Percentiles rank a stretch among this genome's conserved stretches.
Evolutionary conservation across 768 basidiomycete genomes (phyloP).

Genomic region (Lanmaoa pseudosensibilis): DNA sequence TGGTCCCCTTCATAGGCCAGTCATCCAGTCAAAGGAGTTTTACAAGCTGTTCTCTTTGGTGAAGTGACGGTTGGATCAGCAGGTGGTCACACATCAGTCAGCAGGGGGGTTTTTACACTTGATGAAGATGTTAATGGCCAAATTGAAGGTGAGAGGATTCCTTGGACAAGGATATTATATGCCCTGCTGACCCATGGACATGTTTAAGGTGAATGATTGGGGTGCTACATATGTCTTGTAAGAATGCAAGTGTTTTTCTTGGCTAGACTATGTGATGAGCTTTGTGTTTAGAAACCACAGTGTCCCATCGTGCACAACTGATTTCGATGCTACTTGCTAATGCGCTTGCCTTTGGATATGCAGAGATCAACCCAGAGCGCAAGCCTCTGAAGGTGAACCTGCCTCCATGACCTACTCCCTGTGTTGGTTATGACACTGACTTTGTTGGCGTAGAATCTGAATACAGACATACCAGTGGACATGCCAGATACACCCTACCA

Average conservation of each 20-base stretch:
- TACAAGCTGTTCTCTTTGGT: slow-evolving; percentile 52
- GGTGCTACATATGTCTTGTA: slow-evolving; percentile 62
- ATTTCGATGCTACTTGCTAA: slow-evolving; percentile 43
- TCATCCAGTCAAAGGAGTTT: slow-evolving; percentile 62
- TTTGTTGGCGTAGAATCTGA: slow-evolving; percentile 44
- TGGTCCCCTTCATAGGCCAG: slow-evolving; percentile 37
- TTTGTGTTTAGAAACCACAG: slow-evolving; percentile 44
- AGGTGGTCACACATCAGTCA: slow-evolving; percentile 46
- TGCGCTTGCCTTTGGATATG: slow-evolving; percentile 49
- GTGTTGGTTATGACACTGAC: not conserved
- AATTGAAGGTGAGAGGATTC: slow-evolving; percentile 48
- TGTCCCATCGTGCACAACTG: slow-evolving; percentile 46
- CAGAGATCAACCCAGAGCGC: slow-evolving; percentile 43
- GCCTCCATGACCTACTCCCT: not conserved
- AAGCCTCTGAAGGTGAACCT: slow-evolving; percentile 52
- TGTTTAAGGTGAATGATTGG: slow-evolving; percentile 59
- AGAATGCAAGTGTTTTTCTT: slow-evolving; percentile 11
- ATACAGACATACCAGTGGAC: slow-evolving; percentile 45
- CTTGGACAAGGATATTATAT: not conserved
- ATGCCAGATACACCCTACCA: slow-evolving; percentile 35
- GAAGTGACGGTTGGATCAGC: slow-evolving; percentile 48
- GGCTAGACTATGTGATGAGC: not conserved
- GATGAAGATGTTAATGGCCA: slow-evolving; percentile 69
- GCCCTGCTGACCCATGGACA: not conserved
- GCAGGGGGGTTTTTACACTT: slow-evolving; percentile 56